Conservation (phyloP, 2,329 filamentous ascomycete species). For the Fusarium setosum region DNA sequence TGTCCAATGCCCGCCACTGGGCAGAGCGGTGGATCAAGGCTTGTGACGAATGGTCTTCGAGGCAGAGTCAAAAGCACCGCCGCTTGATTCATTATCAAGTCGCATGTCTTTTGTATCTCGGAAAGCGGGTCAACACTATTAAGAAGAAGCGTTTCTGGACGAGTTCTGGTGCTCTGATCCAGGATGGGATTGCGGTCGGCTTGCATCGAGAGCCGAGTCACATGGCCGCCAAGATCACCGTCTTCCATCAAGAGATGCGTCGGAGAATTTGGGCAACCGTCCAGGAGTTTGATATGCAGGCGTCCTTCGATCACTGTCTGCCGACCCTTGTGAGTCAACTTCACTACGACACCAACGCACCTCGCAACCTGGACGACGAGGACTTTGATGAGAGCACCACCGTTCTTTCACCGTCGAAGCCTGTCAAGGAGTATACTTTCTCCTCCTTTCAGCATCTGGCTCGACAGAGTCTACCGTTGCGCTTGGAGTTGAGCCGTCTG, state of each 20-base stretch:
- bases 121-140: conserved; percentile 70
- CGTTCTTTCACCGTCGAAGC: conserved; percentile 62
- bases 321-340: conserved; percentile 68
- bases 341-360: conserved; percentile 65
- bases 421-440: conserved; percentile 65
- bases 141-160: conserved; percentile 76
- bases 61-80: conserved; percentile 71
- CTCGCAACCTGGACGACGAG: conserved; percentile 68
- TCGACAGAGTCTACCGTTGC: conserved; percentile 65
- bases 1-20: conserved; percentile 65
- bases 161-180: conserved; percentile 64
- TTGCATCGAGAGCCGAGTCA: conserved; percentile 69
- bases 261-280: conserved; percentile 71
- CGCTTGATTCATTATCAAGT: conserved; percentile 71
- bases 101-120: conserved; percentile 68
- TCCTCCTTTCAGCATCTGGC: conserved; percentile 69
- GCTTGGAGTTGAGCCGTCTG: conserved; percentile 67
- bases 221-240: conserved; percentile 64
- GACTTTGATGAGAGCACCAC: conserved; percentile 66
- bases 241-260: conserved; percentile 72
- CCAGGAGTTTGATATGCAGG: conserved; percentile 71
- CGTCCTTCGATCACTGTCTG: conserved; percentile 69
- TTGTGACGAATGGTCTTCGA: conserved; percentile 64
- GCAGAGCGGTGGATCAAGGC: conserved; percentile 68
- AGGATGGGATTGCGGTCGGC: conserved; percentile 68